A percentile compares a stretch with the other conserved stretches of the same genome.
These are phyloP conservation scores for Sugiyamaella sp. DNA, from an alignment of 1,139 yeast genomes.

Conservation along the genomic window DNA sequence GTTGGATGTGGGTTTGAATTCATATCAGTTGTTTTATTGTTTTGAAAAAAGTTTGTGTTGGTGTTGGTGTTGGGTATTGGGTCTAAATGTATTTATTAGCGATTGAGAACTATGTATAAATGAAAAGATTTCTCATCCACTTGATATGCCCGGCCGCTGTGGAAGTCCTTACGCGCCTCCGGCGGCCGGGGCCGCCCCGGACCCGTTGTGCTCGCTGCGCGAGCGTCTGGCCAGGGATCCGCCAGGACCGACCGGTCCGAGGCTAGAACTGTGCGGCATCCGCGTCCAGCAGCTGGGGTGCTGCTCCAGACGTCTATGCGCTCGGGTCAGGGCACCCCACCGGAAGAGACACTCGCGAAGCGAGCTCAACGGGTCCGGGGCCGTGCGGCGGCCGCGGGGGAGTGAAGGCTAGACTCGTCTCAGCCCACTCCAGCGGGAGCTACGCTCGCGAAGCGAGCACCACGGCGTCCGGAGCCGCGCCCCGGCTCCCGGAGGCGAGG, in stretches of 20 bases:
- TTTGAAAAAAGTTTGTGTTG: neutral
- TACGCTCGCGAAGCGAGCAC: neutral
- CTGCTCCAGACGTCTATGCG: neutral
- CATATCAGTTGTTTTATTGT: neutral
- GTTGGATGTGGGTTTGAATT: neutral
- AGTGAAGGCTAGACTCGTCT: neutral
- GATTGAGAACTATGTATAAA: constrained; percentile 1
- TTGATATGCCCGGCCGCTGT: neutral
- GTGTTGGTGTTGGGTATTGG: neutral
- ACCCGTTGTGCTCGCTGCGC: too few species aligned
- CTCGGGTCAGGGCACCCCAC: too few species aligned
- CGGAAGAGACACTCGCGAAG: too few species aligned
- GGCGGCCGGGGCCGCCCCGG: constrained; percentile 3
- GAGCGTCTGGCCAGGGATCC: too few species aligned
- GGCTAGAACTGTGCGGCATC: too few species aligned
- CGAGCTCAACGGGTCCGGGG: too few species aligned
- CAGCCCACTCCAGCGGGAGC: neutral
- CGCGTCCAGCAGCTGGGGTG: constrained; percentile 2
- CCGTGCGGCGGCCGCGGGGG: too few species aligned
- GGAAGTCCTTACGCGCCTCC: constrained; percentile 1
- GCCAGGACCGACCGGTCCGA: too few species aligned
- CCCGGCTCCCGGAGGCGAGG: neutral
- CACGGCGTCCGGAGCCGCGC: neutral
- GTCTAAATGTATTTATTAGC: constrained; percentile 2
- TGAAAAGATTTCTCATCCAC: neutral